These are phyloP conservation scores for Xanthoparmelia taractica DNA, from an alignment of 495 filamentous ascomycete genomes.

Conservation along the genomic window DNA sequence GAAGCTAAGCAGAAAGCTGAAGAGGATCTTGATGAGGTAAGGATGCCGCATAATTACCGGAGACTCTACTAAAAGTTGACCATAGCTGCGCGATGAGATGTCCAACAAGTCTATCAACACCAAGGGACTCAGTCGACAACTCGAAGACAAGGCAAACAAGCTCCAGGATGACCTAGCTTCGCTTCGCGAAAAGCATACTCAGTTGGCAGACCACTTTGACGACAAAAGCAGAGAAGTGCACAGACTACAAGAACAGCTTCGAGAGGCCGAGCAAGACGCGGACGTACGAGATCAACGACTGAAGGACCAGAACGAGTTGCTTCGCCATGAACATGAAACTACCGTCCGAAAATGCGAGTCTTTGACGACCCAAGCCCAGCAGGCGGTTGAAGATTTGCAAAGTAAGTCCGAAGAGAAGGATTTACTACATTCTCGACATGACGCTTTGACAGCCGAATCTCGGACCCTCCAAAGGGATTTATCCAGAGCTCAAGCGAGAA, in stretches of 20 bases:
- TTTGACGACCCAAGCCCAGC: conserved; percentile 43
- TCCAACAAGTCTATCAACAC: conserved; percentile 69
- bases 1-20: conserved; percentile 48
- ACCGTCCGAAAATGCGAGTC: conserved; percentile 32
- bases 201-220: conserved; percentile 43
- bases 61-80: conserved; percentile 2
- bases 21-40: conserved; percentile 38
- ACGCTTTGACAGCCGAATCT: conserved; percentile 61
- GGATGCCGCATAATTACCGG: neutral
- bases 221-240: conserved; percentile 39
- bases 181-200: conserved; percentile 50
- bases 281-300: conserved; percentile 38
- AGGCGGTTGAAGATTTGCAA: conserved; percentile 48
- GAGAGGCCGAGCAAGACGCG: conserved; percentile 38
- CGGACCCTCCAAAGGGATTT: conserved; percentile 57
- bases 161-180: conserved; percentile 57
- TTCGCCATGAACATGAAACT: conserved; percentile 35
- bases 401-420: conserved; percentile 59
- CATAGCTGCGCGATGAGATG: conserved; percentile 64
- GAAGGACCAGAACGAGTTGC: conserved; percentile 37
- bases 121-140: conserved; percentile 66
- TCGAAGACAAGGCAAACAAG: conserved; percentile 60
- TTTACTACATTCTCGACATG: conserved; percentile 60
- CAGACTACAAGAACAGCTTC: conserved; percentile 37
- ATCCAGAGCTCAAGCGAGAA: conserved; percentile 43